Evolutionary conservation across 73 alveolate genomes (phyloP).

Genomic region (Paramecium bursaria): DNA sequence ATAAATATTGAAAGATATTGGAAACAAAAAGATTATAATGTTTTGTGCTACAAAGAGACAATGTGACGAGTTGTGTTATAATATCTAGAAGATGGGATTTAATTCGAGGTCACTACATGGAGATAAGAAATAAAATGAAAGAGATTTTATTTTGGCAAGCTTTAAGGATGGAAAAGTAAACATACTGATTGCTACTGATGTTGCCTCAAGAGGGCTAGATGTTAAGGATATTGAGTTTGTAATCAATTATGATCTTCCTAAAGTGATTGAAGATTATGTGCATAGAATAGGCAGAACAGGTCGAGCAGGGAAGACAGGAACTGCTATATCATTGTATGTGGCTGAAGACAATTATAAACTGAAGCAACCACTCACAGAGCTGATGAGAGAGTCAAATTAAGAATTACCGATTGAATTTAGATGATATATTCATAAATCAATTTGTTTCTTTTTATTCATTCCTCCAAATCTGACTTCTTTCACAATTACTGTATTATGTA

Average conservation of each 20-base stretch:
- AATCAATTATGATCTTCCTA: slow-evolving; percentile 84
- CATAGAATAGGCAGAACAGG: slow-evolving; percentile 97
- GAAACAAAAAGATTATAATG: slow-evolving; percentile 73
- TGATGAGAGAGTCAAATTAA: too few species aligned
- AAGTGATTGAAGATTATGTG: slow-evolving; percentile 85
- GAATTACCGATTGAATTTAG: too few species aligned
- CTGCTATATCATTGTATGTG: slow-evolving; percentile 77
- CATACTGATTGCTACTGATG: slow-evolving; percentile 91
- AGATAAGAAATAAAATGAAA: slow-evolving; percentile 79
- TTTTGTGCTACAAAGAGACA: slow-evolving; percentile 84
- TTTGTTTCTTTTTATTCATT: not conserved
- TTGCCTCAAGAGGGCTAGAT: slow-evolving; percentile 95
- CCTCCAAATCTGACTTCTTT: too few species aligned
- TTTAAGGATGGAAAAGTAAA: slow-evolving; percentile 75
- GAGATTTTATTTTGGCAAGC: slow-evolving; percentile 78
- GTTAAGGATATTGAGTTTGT: slow-evolving; percentile 85
- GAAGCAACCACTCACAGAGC: too few species aligned
- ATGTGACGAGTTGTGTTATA: slow-evolving; percentile 80
- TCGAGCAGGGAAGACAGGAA: slow-evolving; percentile 88
- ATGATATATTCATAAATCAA: too few species aligned
- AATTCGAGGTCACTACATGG: slow-evolving; percentile 87
- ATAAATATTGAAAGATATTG: slow-evolving; percentile 30
- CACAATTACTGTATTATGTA: too few species aligned
- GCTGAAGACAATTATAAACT: slow-evolving; percentile 54
- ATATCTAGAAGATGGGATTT: slow-evolving; percentile 70